Evolutionary conservation across 202 grass and related monocot species (phyloP).

Genomic region (Digitaria exilis): DNA sequence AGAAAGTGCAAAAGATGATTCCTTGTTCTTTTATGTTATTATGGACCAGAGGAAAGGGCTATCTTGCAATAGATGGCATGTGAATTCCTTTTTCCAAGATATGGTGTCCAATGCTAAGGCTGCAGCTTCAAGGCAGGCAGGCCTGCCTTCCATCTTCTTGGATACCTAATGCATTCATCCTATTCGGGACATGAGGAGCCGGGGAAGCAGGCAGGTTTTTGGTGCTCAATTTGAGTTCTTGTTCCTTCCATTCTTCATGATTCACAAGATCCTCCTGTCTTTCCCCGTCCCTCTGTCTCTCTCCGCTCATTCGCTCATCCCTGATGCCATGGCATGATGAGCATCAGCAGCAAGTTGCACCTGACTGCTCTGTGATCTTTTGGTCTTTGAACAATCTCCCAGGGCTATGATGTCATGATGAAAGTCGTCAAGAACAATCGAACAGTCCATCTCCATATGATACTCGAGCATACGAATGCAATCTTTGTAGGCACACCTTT

Average conservation of each 20-base stretch:
- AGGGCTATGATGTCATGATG: constrained; percentile 42
- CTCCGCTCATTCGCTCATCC: constrained; percentile 28
- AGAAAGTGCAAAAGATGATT: constrained; percentile 36
- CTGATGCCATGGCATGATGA: constrained; percentile 51
- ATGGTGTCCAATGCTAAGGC: constrained; percentile 35
- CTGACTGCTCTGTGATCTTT: constrained; percentile 32
- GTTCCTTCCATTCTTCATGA: constrained; percentile 42
- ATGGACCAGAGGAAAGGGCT: constrained; percentile 2
- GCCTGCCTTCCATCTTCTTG: constrained; percentile 29
- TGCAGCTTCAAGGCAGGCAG: constrained; percentile 32
- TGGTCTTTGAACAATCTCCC: constrained; percentile 37
- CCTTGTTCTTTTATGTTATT: constrained; percentile 12
- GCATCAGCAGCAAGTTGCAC: constrained; percentile 27
- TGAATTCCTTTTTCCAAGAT: neutral
- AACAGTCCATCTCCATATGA: constrained; percentile 34
- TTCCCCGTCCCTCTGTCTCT: neutral
- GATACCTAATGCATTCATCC: constrained; percentile 21
- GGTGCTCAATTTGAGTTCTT: constrained; percentile 30
- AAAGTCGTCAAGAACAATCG: constrained; percentile 15
- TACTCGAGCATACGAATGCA: constrained; percentile 21
- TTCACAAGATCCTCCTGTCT: constrained; percentile 4
- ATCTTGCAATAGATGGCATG: constrained; percentile 52
- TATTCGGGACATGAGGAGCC: constrained; percentile 4
- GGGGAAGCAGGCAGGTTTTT: constrained; percentile 9
- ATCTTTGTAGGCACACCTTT: neutral